Evolutionary conservation across 495 filamentous ascomycete genomes (phyloP).

Genomic region (Neurospora cerealis): DNA sequence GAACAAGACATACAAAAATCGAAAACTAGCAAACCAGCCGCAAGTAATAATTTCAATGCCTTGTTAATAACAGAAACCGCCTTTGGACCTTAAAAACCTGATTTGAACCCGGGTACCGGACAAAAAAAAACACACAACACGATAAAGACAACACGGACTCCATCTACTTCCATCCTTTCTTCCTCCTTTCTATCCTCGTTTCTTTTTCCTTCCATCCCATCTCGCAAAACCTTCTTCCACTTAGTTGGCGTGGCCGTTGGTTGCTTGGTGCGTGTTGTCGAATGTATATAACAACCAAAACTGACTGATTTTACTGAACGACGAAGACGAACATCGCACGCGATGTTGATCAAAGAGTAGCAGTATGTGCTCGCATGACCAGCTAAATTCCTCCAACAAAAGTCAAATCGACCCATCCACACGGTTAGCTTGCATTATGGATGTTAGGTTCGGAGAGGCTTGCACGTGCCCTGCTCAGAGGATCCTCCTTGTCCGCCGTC

Average conservation of each 20-base stretch:
- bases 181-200: background rate
- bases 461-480: slow-evolving; percentile 60
- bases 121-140: background rate
- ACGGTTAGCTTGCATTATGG: slow-evolving; percentile 13
- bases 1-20: background rate
- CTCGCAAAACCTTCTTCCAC: background rate
- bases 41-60: background rate
- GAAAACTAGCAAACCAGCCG: slow-evolving; percentile 1
- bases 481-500: slow-evolving; percentile 53
- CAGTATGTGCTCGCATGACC: slow-evolving; percentile 14
- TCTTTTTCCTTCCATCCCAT: background rate
- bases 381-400: slow-evolving; percentile 38
- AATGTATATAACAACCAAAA: too few relatives aligned
- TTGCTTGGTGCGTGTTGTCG: background rate
- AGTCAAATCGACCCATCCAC: slow-evolving; percentile 16
- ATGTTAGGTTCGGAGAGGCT: slow-evolving; percentile 34
- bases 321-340: background rate
- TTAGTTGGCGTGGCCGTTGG: background rate
- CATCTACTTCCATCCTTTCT: background rate
- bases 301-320: too few relatives aligned
- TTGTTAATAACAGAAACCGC: background rate
- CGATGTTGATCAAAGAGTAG: background rate
- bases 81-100: background rate
- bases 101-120: background rate
- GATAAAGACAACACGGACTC: background rate